Base-by-base conservation (phyloP, 805 yeast genomes). In the Kluyveromyces lactis region DNA sequence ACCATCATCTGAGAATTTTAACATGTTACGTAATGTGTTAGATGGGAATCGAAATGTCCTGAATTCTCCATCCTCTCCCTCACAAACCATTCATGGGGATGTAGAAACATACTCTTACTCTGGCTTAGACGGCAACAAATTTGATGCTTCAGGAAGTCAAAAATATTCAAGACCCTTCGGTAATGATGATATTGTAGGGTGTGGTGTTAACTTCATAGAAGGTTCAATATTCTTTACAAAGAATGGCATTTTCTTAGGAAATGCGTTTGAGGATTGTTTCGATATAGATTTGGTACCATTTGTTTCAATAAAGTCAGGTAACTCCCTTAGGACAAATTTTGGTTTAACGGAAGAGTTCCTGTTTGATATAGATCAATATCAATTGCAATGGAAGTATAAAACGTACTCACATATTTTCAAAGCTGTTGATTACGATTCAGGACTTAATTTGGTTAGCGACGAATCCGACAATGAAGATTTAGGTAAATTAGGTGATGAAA, bases 131-230 rank as follows among this genome's bases (percentile, higher is more conserved):
- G 63, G 63, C 7, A 45, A 50, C 8, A 49, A 55, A 16, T 47
- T 53, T 7, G 50, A 52, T 12, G 53, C 52, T 2, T 41, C 49
- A 5, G 52, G 51, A 19, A 43, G 40, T 15, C 43, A 45, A 33
- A 36, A 47, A 7, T 53, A 49, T 32, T 44, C 55, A 7, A 48
- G 45, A 21, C 51, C 57, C 23, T 79, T 72, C 55, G 74, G 78
- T 0, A 53, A 62, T 26, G 71, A 71, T 17, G 95, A 86, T 58
- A 66, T 73, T 2, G 70, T 89, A 45, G 97, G 97, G 0, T 81
- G 89, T 58, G 96, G 96, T 4, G 70, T 86, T 18, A 81, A 87
- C 62, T 81, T 75, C 49, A 65, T 72, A 12, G 74, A 73, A 30
- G 71, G 75, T 31, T 62, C 77, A 0, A 69, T 86, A 2, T 89